Percentiles rank a stretch among this genome's conserved stretches.
These are phyloP conservation scores for Ambrosia trifida DNA, from an alignment of 129 eudicot genomes.

Conservation along the genomic window DNA sequence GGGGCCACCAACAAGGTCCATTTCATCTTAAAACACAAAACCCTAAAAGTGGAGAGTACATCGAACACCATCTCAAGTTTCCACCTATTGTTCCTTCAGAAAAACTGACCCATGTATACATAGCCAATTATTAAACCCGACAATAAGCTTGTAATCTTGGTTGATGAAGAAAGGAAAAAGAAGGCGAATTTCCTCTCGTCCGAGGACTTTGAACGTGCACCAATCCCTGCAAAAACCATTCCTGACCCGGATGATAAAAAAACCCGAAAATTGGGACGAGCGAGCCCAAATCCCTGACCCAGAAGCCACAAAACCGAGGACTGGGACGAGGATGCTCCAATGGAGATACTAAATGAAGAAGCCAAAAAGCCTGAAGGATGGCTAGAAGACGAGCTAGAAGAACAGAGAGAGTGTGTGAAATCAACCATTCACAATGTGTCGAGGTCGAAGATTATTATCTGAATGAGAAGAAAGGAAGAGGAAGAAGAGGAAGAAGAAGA, in stretches of 20 bases:
- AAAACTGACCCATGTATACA: too few species aligned
- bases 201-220: conserved; percentile 78
- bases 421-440: too few species aligned
- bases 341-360: conserved; percentile 86
- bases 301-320: conserved; percentile 83
- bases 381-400: conserved; percentile 92
- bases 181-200: conserved; percentile 67
- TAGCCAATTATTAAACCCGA: conserved; percentile 82
- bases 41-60: too few species aligned
- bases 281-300: conserved; percentile 83
- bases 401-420: too few species aligned
- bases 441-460: too few species aligned
- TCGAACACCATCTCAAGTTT: too few species aligned
- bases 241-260: conserved; percentile 98
- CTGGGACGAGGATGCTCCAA: conserved; percentile 96
- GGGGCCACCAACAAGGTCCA: conserved; percentile 93
- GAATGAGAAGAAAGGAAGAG: too few species aligned
- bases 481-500: too few species aligned
- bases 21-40: conserved; percentile 84
- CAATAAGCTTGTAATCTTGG: conserved; percentile 55
- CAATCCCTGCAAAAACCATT: conserved; percentile 75
- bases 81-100: too few species aligned
- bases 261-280: conserved; percentile 97
- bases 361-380: too few species aligned
- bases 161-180: conserved; percentile 93